These are phyloP conservation scores for Pyrenophora graminea DNA, from an alignment of 2,329 filamentous ascomycete species.

Conservation along the genomic window DNA sequence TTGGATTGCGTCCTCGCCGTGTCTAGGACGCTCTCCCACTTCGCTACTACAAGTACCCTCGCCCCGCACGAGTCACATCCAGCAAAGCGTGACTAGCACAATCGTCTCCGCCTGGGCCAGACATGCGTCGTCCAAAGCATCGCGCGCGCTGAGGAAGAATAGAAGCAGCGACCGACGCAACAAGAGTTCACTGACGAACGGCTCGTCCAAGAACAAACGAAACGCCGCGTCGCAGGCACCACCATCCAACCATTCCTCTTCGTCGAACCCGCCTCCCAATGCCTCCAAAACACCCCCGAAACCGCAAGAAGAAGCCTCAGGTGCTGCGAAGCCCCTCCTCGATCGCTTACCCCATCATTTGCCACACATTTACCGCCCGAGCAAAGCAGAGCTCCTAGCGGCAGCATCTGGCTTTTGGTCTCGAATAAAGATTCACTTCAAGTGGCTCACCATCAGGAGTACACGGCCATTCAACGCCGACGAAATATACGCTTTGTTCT, in stretches of 20 bases:
- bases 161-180: constrained; percentile 33
- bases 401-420: constrained; percentile 94
- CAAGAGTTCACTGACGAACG: constrained; percentile 45
- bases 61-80: constrained; percentile 9
- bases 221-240: constrained; percentile 23
- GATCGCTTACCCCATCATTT: constrained; percentile 60
- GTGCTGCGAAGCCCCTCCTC: constrained; percentile 53
- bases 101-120: constrained; percentile 39
- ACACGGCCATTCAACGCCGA: constrained; percentile 93
- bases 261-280: constrained; percentile 34
- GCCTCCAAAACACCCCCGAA: constrained; percentile 18
- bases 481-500: constrained; percentile 93
- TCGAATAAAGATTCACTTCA: constrained; percentile 86
- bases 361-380: constrained; percentile 78
- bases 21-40: constrained; percentile 16
- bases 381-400: constrained; percentile 88
- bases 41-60: constrained; percentile 11
- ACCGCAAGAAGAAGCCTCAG: constrained; percentile 25
- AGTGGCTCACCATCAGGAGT: constrained; percentile 96
- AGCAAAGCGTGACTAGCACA: constrained; percentile 29
- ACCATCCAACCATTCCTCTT: constrained; percentile 38
- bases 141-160: constrained; percentile 17
- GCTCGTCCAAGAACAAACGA: constrained; percentile 27
- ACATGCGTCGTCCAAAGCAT: constrained; percentile 31
- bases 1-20: constrained; percentile 15